Evolutionary conservation across 306 rosid species (phyloP).

Genomic region (Prinsepia uniflora): DNA sequence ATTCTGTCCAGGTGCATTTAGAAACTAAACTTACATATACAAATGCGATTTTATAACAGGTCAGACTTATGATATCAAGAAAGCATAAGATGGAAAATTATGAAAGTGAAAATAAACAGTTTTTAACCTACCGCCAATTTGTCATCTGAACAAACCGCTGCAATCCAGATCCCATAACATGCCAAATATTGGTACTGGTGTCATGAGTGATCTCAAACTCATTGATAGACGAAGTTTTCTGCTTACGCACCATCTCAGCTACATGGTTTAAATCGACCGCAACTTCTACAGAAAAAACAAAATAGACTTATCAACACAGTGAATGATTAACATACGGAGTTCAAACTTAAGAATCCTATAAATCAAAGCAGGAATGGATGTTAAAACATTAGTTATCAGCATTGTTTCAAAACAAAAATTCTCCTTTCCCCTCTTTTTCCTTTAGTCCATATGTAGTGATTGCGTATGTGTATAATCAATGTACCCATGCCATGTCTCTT

Average conservation of each 20-base stretch:
- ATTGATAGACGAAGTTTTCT: slow-evolving; percentile 67
- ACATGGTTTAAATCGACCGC: slow-evolving; percentile 55
- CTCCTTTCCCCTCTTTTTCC: neutral
- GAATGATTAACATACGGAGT: neutral
- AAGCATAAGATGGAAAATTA: slow-evolving; percentile 3
- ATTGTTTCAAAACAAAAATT: neutral
- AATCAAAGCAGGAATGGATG: slow-evolving; percentile 9
- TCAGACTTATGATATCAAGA: neutral
- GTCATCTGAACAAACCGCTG: slow-evolving; percentile 96
- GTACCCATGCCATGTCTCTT: neutral
- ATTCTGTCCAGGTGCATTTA: neutral
- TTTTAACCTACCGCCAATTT: slow-evolving; percentile 75
- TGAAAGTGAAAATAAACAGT: slow-evolving; percentile 11
- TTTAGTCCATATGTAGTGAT: neutral
- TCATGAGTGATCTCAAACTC: slow-evolving; percentile 80
- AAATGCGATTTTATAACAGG: slow-evolving; percentile 16
- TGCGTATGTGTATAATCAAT: too few species aligned
- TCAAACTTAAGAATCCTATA: neutral
- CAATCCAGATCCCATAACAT: slow-evolving; percentile 77
- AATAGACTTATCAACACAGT: slow-evolving; percentile 28
- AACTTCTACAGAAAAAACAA: slow-evolving; percentile 49
- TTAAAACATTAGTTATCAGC: neutral
- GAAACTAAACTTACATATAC: neutral
- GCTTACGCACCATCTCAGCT: slow-evolving; percentile 62
- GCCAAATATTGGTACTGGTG: slow-evolving; percentile 55